A percentile compares a stretch with the other conserved stretches of the same genome.
phyloP scores from a whole-genome alignment of 768 basidiomycete species.

The Suillus lakei region DNA sequence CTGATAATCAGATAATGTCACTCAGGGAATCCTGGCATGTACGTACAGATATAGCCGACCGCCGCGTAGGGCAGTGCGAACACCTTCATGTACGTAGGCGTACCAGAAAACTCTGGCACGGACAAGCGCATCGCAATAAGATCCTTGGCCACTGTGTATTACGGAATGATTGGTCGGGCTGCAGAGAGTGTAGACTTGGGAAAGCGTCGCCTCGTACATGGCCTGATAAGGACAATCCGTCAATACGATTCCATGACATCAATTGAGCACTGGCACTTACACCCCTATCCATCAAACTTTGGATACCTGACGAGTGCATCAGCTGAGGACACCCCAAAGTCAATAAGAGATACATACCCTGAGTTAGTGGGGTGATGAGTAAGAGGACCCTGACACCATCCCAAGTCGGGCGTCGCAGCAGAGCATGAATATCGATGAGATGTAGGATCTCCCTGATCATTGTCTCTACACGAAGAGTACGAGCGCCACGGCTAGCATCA shows the following conservation, averaged over 20 bases:
- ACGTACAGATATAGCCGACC: conserved; percentile 81
- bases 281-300: conserved; percentile 29
- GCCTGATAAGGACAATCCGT: conserved; percentile 36
- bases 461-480: conserved; percentile 60
- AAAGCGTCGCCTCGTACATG: conserved; percentile 82
- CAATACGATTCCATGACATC: conserved; percentile 14
- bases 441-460: conserved; percentile 81
- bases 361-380: conserved; percentile 80
- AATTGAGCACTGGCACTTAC: conserved; percentile 14
- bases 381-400: conserved; percentile 85
- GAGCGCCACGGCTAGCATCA: conserved; percentile 43
- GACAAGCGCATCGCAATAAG: conserved; percentile 62
- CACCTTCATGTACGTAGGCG: conserved; percentile 82
- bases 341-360: conserved; percentile 52
- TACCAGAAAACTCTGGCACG: conserved; percentile 91
- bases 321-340: not conserved
- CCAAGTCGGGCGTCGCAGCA: conserved; percentile 83
- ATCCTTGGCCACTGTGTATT: conserved; percentile 52
- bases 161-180: conserved; percentile 51
- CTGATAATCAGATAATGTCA: not conserved
- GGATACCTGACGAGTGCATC: conserved; percentile 23
- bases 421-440: conserved; percentile 78
- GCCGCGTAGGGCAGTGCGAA: conserved; percentile 82
- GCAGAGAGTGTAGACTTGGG: conserved; percentile 82
- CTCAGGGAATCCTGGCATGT: not conserved